phyloP scores from a whole-genome alignment of 805 yeast species.

The Scheffersomyces coipomensis region DNA sequence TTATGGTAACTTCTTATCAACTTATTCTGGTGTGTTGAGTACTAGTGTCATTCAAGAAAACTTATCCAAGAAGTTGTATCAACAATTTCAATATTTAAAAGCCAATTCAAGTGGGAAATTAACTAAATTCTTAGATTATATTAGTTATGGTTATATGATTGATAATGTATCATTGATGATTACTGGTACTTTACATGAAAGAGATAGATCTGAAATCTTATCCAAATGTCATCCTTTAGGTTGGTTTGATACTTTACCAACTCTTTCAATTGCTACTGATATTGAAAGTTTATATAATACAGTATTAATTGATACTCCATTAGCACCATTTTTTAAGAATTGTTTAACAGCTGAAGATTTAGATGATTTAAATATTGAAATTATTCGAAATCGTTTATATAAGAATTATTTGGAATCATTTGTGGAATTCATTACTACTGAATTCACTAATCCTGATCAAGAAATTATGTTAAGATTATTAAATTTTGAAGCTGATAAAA shows the following conservation, averaged over 20 bases:
- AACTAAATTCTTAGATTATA: slow-evolving; percentile 82
- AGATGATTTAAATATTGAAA: slow-evolving; percentile 94
- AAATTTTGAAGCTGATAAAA: slow-evolving; percentile 91
- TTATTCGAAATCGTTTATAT: slow-evolving; percentile 86
- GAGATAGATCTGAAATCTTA: slow-evolving; percentile 85
- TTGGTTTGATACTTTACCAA: slow-evolving; percentile 97
- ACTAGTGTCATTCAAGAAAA: slow-evolving; percentile 84
- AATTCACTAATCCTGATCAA: slow-evolving; percentile 71
- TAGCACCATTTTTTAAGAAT: slow-evolving; percentile 93
- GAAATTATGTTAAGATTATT: slow-evolving; percentile 79
- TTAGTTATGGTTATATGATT: slow-evolving; percentile 96
- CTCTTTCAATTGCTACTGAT: slow-evolving; percentile 91
- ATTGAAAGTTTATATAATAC: slow-evolving; percentile 89
- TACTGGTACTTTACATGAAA: slow-evolving; percentile 94
- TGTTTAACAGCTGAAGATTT: slow-evolving; percentile 85
- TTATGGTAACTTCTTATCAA: slow-evolving; percentile 85
- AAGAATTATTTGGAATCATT: slow-evolving; percentile 93
- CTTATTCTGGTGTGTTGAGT: slow-evolving; percentile 77
- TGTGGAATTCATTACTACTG: slow-evolving; percentile 55
- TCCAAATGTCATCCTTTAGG: slow-evolving; percentile 95
- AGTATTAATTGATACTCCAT: slow-evolving; percentile 93
- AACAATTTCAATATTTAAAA: slow-evolving; percentile 81
- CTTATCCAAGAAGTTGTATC: slow-evolving; percentile 70
- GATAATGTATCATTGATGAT: slow-evolving; percentile 95
- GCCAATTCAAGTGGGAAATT: slow-evolving; percentile 81